Evolutionary conservation across 2,329 filamentous ascomycete species (phyloP), one percentile per base, ranked within the genome.

Genomic region (Pseudocercospora macadamiae): DNA sequence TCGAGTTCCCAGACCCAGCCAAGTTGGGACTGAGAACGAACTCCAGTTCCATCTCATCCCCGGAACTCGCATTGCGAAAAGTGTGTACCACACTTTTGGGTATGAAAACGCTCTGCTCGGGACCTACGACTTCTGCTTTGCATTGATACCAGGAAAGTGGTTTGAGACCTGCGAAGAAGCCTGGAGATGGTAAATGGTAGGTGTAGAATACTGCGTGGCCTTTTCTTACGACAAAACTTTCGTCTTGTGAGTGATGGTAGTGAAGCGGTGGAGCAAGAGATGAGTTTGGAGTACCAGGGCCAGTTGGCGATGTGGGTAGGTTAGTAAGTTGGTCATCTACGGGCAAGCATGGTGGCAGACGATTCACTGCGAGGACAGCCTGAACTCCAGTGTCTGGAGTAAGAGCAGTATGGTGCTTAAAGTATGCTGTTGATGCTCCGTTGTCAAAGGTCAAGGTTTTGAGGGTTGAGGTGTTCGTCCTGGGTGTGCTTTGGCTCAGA

Each of bases 101-200:
- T 18, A 47, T 28, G 14, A 47, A 21, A 47, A 47, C 23, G 26
- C 42, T 47, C 42, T 47, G 42, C 42, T 47, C 42, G 8, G 42
- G 42, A n/a, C 42, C 42, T 8, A 23, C 42, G 3, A 47, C 23
- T 47, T 47, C 42, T 14, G 23, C 42, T 16, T 47, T 47, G 14
- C 42, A 47, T 10, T 10, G 12, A n/a, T 47, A 47, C n/a, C 19
- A 47, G 2, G 42, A n/a, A 5, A 47, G 10, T 16, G 42, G 23
- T n/a, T 3, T 6, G 21, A 28, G 14, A 16, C 12, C 14, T 3
- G 10, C 10, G 19, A 19, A 47, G 23, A 47, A 5, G 10, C 42
- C 23, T 26, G 9, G 14, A 3, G 42, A 28, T 3, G 21, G 42
- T 14, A 23, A 23, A 3, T 47, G 42, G 42, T 47, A 47, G 42